Conservation (phyloP, 177 flowering plant species). For the Tripterygium wilfordii region DNA sequence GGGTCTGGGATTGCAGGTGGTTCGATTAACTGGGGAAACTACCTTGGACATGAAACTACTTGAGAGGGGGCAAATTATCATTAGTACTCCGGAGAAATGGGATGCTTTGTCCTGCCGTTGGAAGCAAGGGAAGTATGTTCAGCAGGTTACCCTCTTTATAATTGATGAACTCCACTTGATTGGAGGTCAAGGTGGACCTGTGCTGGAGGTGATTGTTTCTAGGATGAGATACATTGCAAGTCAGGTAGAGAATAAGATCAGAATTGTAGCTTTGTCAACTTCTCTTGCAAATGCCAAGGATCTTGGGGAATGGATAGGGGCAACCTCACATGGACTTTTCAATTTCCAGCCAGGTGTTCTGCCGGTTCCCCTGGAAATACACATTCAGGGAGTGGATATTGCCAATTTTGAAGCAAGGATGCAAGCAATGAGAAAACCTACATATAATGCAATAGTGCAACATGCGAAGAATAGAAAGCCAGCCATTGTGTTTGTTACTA, state of each 20-base stretch:
- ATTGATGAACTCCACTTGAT: slow-evolving; percentile 89
- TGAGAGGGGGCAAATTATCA: slow-evolving; percentile 79
- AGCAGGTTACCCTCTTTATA: slow-evolving; percentile 82
- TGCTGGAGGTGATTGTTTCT: slow-evolving; percentile 87
- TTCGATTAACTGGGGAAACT: slow-evolving; percentile 80
- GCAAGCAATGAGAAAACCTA: slow-evolving; percentile 95
- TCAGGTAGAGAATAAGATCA: slow-evolving; percentile 73
- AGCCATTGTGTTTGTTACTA: slow-evolving; percentile 86
- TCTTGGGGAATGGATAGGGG: slow-evolving; percentile 98
- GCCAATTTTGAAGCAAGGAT: slow-evolving; percentile 96
- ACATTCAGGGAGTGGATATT: slow-evolving; percentile 89
- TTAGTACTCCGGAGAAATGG: slow-evolving; percentile 96
- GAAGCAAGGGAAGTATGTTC: slow-evolving; percentile 81
- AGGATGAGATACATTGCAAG: slow-evolving; percentile 93
- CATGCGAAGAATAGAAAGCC: slow-evolving; percentile 79
- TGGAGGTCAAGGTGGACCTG: slow-evolving; percentile 88
- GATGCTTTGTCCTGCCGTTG: slow-evolving; percentile 94
- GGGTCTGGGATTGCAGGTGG: slow-evolving; percentile 76
- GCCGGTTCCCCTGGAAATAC: slow-evolving; percentile 89
- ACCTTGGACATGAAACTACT: slow-evolving; percentile 72
- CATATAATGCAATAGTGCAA: slow-evolving; percentile 80
- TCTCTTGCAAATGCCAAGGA: slow-evolving; percentile 98
- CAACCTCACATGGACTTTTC: slow-evolving; percentile 91
- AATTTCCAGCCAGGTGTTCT: slow-evolving; percentile 92
- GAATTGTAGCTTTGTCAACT: slow-evolving; percentile 83